Conservation (phyloP, 345 rosid genomes). For the Barbarea vulgaris region DNA sequence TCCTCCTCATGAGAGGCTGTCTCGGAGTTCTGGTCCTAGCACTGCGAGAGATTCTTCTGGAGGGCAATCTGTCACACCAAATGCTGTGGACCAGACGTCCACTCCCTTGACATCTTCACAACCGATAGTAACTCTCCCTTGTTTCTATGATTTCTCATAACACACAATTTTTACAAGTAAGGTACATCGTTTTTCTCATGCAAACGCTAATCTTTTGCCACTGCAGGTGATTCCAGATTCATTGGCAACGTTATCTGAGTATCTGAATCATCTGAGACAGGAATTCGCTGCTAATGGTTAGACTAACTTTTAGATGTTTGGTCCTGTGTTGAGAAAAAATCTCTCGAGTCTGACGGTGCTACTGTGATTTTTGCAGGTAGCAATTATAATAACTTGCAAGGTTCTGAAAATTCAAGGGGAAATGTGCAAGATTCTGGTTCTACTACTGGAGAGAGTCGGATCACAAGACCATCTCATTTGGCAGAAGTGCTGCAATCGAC, state of each 20-base stretch:
- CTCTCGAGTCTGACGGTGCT: constrained; percentile 1
- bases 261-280: constrained; percentile 52
- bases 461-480: constrained; percentile 57
- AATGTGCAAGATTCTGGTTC: constrained; percentile 45
- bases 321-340: constrained; percentile 18
- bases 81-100: constrained; percentile 38
- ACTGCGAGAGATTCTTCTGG: constrained; percentile 34
- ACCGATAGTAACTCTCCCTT: constrained; percentile 42
- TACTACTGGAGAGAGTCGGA: constrained; percentile 41
- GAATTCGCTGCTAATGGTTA: constrained; percentile 49
- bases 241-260: constrained; percentile 55
- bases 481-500: constrained; percentile 54
- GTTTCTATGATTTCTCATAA: constrained; percentile 5
- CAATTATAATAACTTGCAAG: constrained; percentile 41
- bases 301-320: constrained; percentile 17
- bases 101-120: constrained; percentile 46
- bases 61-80: constrained; percentile 26
- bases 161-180: constrained; percentile 1
- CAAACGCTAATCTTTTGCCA: constrained; percentile 3
- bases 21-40: constrained; percentile 25
- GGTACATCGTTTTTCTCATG: constrained; percentile 2
- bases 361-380: constrained; percentile 37
- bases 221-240: constrained; percentile 56
- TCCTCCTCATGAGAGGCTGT: constrained; percentile 35
- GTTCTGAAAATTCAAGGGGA: constrained; percentile 25